These are phyloP conservation scores for Tephrocybe sp. DNA, from an alignment of 768 basidiomycete species.

Conservation along the genomic window DNA sequence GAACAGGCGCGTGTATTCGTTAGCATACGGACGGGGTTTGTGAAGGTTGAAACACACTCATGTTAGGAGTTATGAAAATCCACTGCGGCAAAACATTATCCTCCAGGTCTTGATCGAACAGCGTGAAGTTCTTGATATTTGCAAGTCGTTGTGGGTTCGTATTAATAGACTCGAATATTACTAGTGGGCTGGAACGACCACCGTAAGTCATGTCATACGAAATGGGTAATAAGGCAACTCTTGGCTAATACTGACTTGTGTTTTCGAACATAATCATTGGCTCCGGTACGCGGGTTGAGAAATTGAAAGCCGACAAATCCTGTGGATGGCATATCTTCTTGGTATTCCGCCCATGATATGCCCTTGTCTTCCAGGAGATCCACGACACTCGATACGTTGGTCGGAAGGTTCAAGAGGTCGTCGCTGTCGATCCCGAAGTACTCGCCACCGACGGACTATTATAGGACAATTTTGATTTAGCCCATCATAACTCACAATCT, in stretches of 20 bases:
- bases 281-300: slow-evolving; percentile 20
- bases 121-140: slow-evolving; percentile 53
- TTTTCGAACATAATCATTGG: slow-evolving; percentile 29
- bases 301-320: slow-evolving; percentile 43
- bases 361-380: slow-evolving; percentile 60
- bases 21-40: background rate
- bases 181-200: slow-evolving; percentile 15
- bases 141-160: slow-evolving; percentile 6
- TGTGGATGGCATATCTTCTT: slow-evolving; percentile 55
- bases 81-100: slow-evolving; percentile 49
- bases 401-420: slow-evolving; percentile 32
- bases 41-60: slow-evolving; percentile 29
- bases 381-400: slow-evolving; percentile 55
- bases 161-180: slow-evolving; percentile 10
- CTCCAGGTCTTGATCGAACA: slow-evolving; percentile 53
- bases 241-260: slow-evolving; percentile 23
- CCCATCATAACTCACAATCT: slow-evolving; percentile 21
- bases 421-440: slow-evolving; percentile 44
- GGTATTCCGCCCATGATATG: slow-evolving; percentile 61
- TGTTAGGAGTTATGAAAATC: slow-evolving; percentile 56
- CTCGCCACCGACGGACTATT: slow-evolving; percentile 11
- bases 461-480: background rate
- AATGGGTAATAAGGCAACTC: no score
- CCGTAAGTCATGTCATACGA: background rate
- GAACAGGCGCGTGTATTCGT: background rate